These are phyloP conservation scores for Alternaria infectoria DNA, from an alignment of 2,329 filamentous ascomycete genomes.

Conservation along the genomic window DNA sequence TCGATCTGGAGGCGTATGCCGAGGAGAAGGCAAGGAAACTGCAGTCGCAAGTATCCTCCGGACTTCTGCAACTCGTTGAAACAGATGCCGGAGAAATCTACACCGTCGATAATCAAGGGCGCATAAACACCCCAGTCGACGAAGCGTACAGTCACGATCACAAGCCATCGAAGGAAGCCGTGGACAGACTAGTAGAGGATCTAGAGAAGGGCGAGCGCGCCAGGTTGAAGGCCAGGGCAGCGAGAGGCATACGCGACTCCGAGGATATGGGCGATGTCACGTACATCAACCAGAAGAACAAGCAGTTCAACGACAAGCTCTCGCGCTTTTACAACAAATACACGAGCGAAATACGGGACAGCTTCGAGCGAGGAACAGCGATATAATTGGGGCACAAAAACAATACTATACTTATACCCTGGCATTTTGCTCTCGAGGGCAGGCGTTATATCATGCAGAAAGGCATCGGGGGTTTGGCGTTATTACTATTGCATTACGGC, in stretches of 20 bases:
- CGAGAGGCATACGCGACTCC: slow-evolving; percentile 74
- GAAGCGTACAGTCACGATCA: slow-evolving; percentile 81
- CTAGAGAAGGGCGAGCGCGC: slow-evolving; percentile 87
- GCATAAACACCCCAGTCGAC: slow-evolving; percentile 88
- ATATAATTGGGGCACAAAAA: slow-evolving; percentile 61
- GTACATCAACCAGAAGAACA: slow-evolving; percentile 99
- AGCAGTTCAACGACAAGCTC: slow-evolving; percentile 99
- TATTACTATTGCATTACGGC: not conserved
- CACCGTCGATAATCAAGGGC: slow-evolving; percentile 88
- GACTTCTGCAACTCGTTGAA: slow-evolving; percentile 91
- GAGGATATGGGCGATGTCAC: slow-evolving; percentile 86
- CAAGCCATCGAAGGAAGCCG: slow-evolving; percentile 82
- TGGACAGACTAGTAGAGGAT: slow-evolving; percentile 87
- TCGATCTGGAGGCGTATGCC: slow-evolving; percentile 82
- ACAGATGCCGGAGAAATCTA: slow-evolving; percentile 88
- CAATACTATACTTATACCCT: slow-evolving; percentile 33
- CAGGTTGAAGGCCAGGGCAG: slow-evolving; percentile 82
- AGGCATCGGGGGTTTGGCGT: slow-evolving; percentile 1
- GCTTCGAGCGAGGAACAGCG: slow-evolving; percentile 96
- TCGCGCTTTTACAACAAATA: slow-evolving; percentile 98
- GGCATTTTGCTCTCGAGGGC: slow-evolving; percentile 9
- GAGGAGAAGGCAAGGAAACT: slow-evolving; percentile 84
- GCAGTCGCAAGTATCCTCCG: slow-evolving; percentile 81
- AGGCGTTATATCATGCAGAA: slow-evolving; percentile 3
- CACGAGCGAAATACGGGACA: slow-evolving; percentile 94